Conservation (phyloP, 257 asterid species). For the Solanum dulcamara region DNA sequence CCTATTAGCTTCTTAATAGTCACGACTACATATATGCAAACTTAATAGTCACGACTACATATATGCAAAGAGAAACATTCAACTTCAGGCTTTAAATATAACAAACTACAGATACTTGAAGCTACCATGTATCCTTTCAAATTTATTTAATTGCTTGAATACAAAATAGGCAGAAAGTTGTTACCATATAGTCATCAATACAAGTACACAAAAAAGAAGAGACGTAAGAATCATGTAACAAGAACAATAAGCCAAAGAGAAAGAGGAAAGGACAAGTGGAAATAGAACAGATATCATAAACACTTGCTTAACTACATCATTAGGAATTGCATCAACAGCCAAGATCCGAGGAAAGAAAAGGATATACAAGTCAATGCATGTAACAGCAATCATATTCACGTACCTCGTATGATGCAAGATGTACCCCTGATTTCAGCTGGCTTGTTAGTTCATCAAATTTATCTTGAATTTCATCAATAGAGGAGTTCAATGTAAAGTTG, state of each 20-base stretch:
- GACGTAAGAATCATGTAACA: not conserved
- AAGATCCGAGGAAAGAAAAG: not conserved
- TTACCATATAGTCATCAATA: not conserved
- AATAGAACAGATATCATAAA: not conserved
- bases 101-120: not conserved
- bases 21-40: too few relatives aligned
- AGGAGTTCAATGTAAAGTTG: slow-evolving; percentile 91
- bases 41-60: too few relatives aligned
- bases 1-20: too few relatives aligned
- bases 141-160: not conserved
- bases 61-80: too few relatives aligned
- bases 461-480: slow-evolving; percentile 50
- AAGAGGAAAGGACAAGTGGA: not conserved
- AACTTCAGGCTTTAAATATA: too few relatives aligned
- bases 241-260: not conserved
- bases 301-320: not conserved
- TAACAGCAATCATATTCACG: not conserved
- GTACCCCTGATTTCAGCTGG: slow-evolving; percentile 72
- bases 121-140: not conserved
- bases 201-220: not conserved
- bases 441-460: slow-evolving; percentile 57
- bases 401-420: slow-evolving; percentile 74
- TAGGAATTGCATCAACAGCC: not conserved
- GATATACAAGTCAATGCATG: not conserved
- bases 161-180: not conserved